Evolutionary conservation across 139 green algal genomes (phyloP).

Genomic region (Chlorella vulgaris): DNA sequence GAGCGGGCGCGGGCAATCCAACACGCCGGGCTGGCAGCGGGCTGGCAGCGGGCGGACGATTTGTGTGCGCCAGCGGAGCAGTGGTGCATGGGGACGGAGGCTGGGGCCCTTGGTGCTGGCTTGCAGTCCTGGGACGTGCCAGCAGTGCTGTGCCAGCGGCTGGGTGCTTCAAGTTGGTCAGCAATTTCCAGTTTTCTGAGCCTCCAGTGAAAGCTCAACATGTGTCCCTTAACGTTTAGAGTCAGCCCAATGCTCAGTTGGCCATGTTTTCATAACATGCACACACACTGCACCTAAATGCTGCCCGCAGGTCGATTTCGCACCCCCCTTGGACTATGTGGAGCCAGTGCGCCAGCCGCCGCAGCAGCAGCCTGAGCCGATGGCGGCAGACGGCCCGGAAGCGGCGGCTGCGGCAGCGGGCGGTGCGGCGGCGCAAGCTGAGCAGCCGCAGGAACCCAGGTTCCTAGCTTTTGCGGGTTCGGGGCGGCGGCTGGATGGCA

Average conservation of each 20-base stretch:
- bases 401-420: constrained; percentile 1
- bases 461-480: constrained; percentile 85
- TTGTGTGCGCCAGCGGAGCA: not conserved
- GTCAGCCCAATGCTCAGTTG: too few relatives aligned
- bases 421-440: constrained; percentile 25
- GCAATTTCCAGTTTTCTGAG: too few relatives aligned
- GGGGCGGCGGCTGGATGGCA: constrained; percentile 82
- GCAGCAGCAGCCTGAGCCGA: constrained; percentile 20
- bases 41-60: too few relatives aligned
- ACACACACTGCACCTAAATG: not conserved
- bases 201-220: too few relatives aligned
- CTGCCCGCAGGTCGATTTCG: constrained; percentile 87
- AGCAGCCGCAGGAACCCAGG: constrained; percentile 55
- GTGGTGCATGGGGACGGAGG: not conserved
- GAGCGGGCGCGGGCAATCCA: too few relatives aligned
- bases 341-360: constrained; percentile 71
- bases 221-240: too few relatives aligned
- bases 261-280: too few relatives aligned
- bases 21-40: too few relatives aligned
- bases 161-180: too few relatives aligned
- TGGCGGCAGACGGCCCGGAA: not conserved
- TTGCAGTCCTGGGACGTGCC: not conserved
- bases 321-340: constrained; percentile 95
- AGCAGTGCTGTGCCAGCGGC: too few relatives aligned
- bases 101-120: not conserved